Conservation (phyloP, 768 basidiomycete species). For the Lactifluus subvellereus region DNA sequence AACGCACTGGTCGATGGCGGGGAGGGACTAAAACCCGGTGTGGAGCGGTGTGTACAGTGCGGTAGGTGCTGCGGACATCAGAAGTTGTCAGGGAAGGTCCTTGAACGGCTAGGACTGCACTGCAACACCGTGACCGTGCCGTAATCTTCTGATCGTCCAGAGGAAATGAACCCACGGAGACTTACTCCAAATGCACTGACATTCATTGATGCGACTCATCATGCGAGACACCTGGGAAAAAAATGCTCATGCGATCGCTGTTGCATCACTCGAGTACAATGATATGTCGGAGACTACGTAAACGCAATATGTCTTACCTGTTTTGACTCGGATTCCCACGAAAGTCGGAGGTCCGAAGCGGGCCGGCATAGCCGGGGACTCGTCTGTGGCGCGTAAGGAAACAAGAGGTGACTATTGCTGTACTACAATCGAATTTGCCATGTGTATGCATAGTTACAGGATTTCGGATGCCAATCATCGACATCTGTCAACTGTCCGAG, state of each 20-base stretch:
- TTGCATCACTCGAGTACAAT: too few relatives aligned
- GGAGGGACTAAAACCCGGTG: too few relatives aligned
- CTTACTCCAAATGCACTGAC: background rate
- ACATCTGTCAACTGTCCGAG: background rate
- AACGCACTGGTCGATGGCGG: too few relatives aligned
- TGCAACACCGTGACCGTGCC: background rate
- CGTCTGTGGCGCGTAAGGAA: too few relatives aligned
- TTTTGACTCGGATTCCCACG: too few relatives aligned
- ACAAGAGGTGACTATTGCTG: background rate
- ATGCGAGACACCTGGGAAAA: too few relatives aligned
- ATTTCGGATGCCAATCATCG: background rate
- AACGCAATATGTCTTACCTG: too few relatives aligned
- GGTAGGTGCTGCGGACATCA: background rate
- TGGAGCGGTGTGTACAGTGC: too few relatives aligned
- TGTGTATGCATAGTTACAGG: background rate
- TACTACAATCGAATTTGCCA: background rate
- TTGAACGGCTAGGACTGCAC: background rate
- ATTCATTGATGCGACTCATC: too few relatives aligned
- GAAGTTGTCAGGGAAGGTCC: background rate
- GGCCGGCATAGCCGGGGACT: too few relatives aligned
- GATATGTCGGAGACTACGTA: too few relatives aligned
- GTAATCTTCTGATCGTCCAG: background rate
- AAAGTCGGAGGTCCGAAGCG: background rate
- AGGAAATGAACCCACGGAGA: background rate
- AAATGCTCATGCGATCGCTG: too few relatives aligned